These are phyloP conservation scores for Trametes hirsuta DNA, from an alignment of 1,284 basidiomycete species.

Conservation along the genomic window DNA sequence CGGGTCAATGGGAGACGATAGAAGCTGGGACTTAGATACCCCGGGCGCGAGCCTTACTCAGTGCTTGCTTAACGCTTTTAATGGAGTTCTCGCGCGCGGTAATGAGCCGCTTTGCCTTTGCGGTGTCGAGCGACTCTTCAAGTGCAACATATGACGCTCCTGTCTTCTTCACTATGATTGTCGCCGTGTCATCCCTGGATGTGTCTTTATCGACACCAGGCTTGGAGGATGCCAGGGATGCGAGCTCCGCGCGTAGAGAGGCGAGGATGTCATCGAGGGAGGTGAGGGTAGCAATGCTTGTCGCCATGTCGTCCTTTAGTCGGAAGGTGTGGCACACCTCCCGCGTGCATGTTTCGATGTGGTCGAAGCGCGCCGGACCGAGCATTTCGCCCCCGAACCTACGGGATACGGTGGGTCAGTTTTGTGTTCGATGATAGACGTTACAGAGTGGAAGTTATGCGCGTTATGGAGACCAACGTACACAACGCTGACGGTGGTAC, in stretches of 20 bases:
- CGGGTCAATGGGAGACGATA: neutral
- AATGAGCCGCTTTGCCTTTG: conserved; percentile 50
- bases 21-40: neutral
- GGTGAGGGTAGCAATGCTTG: conserved; percentile 56
- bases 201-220: too few relatives aligned
- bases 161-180: conserved; percentile 23
- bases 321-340: conserved; percentile 75
- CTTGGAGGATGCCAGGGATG: conserved; percentile 17
- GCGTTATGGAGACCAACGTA: neutral
- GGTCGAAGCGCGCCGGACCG: conserved; percentile 72
- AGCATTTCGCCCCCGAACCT: conserved; percentile 83
- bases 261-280: conserved; percentile 65
- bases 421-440: neutral
- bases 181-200: too few relatives aligned
- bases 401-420: neutral
- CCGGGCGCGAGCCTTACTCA: conserved; percentile 22
- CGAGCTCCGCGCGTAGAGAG: conserved; percentile 55
- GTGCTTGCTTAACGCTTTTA: conserved; percentile 36
- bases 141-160: conserved; percentile 43
- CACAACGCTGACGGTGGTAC: too few relatives aligned
- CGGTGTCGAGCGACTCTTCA: conserved; percentile 42
- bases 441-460: neutral
- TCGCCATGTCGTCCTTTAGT: conserved; percentile 64
- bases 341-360: conserved; percentile 74
- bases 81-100: conserved; percentile 49